phyloP scores from a whole-genome alignment of 345 rosid species.

The Brassica incana region DNA sequence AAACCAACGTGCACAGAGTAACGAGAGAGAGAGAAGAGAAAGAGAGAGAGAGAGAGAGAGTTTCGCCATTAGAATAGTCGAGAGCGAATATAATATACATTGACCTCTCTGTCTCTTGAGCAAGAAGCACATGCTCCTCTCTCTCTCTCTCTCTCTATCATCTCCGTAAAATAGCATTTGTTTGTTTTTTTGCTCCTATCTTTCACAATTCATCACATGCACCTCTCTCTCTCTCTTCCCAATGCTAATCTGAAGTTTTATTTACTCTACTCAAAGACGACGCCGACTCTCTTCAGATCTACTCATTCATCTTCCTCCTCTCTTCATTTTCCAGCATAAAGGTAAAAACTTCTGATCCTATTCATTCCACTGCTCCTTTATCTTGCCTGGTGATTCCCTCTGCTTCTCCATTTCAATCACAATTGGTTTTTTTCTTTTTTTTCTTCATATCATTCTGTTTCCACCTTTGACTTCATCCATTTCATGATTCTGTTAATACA shows the following conservation, averaged over 20 bases:
- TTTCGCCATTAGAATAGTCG: conserved; percentile 29
- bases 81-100: conserved; percentile 47
- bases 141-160: not conserved
- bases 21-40: conserved; percentile 9
- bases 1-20: conserved; percentile 41
- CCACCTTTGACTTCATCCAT: not conserved
- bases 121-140: conserved; percentile 40
- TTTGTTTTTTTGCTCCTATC: conserved; percentile 31
- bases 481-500: not conserved
- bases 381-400: not conserved
- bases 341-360: conserved; percentile 36
- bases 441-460: not conserved
- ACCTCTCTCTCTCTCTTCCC: conserved; percentile 31
- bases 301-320: conserved; percentile 30
- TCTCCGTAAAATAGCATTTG: conserved; percentile 17
- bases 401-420: not conserved
- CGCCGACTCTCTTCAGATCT: conserved; percentile 45
- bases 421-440: not conserved
- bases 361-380: not conserved
- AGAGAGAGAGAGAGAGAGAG: conserved; percentile 6
- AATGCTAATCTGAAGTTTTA: conserved; percentile 42
- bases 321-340: conserved; percentile 11
- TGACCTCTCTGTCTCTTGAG: conserved; percentile 57
- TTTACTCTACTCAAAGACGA: conserved; percentile 44
- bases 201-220: conserved; percentile 58